Conservation (phyloP, 1,139 yeast genomes). For the Torulaspora pretoriensis region DNA sequence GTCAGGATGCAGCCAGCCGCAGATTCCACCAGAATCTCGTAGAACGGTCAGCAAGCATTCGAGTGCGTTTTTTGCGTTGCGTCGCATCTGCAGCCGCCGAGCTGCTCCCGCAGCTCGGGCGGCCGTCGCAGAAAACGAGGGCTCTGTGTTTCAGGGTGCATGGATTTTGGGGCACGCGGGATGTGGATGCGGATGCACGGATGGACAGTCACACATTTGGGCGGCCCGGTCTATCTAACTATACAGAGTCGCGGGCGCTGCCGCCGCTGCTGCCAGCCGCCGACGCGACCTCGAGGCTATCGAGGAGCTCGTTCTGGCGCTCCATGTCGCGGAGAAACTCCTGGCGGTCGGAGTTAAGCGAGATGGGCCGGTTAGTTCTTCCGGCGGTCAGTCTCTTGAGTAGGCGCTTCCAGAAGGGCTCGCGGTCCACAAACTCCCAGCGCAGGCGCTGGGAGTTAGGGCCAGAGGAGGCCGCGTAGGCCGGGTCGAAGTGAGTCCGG, state of each 20-base stretch:
- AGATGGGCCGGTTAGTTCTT: not conserved
- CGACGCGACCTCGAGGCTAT: conserved; percentile 26
- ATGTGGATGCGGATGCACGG: not conserved
- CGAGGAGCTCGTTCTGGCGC: conserved; percentile 32
- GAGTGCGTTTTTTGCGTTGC: not conserved
- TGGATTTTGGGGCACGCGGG: too few relatives aligned
- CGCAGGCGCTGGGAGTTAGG: conserved; percentile 13
- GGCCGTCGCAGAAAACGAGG: not conserved
- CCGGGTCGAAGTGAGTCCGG: conserved; percentile 6
- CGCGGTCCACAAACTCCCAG: conserved; percentile 26
- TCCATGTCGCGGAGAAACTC: conserved; percentile 33
- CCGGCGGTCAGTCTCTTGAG: conserved; percentile 11
- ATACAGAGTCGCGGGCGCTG: not conserved
- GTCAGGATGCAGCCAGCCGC: conserved; percentile 3
- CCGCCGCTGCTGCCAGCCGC: conserved; percentile 9
- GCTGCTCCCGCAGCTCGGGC: not conserved
- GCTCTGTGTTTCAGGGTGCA: not conserved
- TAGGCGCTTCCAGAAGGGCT: conserved; percentile 17
- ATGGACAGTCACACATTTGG: not conserved
- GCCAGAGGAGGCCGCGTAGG: not conserved
- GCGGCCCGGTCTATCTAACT: not conserved
- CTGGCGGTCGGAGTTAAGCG: conserved; percentile 14
- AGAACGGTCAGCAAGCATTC: not conserved
- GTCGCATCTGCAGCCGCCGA: not conserved
- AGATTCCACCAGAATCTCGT: not conserved